Base-by-base conservation (phyloP, 805 yeast genomes). In the Wickerhamiella kurtzmanii region DNA sequence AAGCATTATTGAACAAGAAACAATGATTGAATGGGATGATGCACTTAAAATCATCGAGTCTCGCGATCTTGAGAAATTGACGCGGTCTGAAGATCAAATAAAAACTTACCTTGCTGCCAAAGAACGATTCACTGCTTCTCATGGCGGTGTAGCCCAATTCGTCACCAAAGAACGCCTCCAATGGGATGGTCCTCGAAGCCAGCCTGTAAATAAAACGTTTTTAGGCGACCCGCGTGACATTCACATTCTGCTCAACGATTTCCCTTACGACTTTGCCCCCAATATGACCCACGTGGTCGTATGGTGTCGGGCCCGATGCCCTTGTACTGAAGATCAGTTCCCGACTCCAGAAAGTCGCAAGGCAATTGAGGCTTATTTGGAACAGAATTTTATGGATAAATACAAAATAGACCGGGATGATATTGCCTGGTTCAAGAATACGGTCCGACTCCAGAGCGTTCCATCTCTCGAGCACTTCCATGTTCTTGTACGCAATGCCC, bases 401-500 rank as follows among this genome's bases (percentile, higher is more conserved):
- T 57, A 66, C 41, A 72, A 69, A 1, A 57, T 73, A 35, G 45
- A 56, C 2, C 49, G 61, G 37, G 64, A 65, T 9, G 60, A 69
- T 44, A 53, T 76, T 13, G 56, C 68, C 25, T 76, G 81, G 81
- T 76, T 77, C 57, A 72, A 73, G 47, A 76, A 76, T 56, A 74
- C 80, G 73, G 68, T 66, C 15, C 67, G 74, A 22, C 58, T 77
- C 35, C 80, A 76, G 58, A 71, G 77, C 51, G 75, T 76, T 3
- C 70, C 71, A 44, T 68, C 71, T 19, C 64, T 76, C 37, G 77
- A 77, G 53, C 82, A 76, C 56, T 67, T 76, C 48, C 82, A 76
- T 57, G 74, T 76, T 1, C 56, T 76, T 35, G 58, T 77, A 19
- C 43, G 57, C 16, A 35, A 53, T 22, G 59, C 61, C 8, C 59